Percentiles rank a stretch among this genome's conserved stretches.
Conservation (phyloP, 1,284 basidiomycete species). For the Stereum hirsutum region DNA sequence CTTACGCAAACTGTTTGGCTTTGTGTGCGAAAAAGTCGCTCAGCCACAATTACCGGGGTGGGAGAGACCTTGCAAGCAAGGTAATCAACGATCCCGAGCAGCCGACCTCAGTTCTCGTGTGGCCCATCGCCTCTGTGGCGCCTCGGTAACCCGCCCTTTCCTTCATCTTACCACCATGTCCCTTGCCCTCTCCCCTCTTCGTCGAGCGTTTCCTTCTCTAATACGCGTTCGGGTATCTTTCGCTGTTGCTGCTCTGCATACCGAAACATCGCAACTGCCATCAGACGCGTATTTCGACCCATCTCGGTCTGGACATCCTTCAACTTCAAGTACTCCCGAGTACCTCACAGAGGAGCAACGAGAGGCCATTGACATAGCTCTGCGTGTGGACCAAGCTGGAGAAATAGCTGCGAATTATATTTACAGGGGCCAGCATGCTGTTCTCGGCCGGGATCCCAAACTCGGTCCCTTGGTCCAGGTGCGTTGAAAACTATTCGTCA, state of each 20-base stretch:
- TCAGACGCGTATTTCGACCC: constrained; percentile 27
- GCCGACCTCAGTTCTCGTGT: no score
- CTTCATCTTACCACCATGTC: no score
- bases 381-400: constrained; percentile 88
- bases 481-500: constrained; percentile 12
- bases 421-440: constrained; percentile 75
- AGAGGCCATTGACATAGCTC: constrained; percentile 45
- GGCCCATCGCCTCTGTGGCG: no score
- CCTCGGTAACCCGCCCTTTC: no score
- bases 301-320: constrained; percentile 21
- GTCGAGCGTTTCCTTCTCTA: neutral
- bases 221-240: neutral
- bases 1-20: no score
- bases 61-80: no score
- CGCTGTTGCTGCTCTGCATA: neutral
- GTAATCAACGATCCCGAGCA: no score
- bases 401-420: constrained; percentile 93
- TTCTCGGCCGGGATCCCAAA: constrained; percentile 54
- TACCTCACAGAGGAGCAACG: constrained; percentile 39
- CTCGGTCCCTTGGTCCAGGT: constrained; percentile 75
- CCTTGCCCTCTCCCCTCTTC: neutral
- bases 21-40: no score
- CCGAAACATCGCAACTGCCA: constrained; percentile 9
- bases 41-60: no score
- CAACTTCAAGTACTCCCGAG: constrained; percentile 37